These are phyloP conservation scores for Xylaria castorea DNA, from an alignment of 495 filamentous ascomycete species.

Conservation along the genomic window DNA sequence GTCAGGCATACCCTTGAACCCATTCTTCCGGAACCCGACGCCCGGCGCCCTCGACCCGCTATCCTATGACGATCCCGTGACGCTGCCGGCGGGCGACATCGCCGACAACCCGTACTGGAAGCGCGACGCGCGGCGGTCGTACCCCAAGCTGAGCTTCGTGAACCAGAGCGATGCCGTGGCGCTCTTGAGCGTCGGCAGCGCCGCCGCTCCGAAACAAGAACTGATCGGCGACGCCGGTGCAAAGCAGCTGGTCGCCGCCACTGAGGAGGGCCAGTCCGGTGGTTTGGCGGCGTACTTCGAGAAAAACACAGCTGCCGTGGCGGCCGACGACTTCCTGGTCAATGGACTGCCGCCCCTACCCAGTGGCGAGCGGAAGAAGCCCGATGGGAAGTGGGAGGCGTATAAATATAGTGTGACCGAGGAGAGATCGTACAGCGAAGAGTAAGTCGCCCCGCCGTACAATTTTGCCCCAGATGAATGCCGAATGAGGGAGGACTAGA, in stretches of 20 bases:
- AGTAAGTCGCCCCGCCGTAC: conserved; percentile 53
- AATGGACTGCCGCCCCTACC: conserved; percentile 86
- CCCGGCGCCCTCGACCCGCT: conserved; percentile 80
- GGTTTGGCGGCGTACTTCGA: conserved; percentile 75
- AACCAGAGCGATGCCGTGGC: conserved; percentile 85
- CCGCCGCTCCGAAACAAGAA: conserved; percentile 78
- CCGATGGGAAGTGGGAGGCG: conserved; percentile 54
- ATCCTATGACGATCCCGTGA: conserved; percentile 87
- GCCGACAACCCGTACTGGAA: conserved; percentile 99
- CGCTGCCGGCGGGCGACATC: conserved; percentile 88
- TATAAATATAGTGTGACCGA: conserved; percentile 62
- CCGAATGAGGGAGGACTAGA: not conserved
- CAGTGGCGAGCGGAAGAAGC: conserved; percentile 61
- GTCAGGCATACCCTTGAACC: conserved; percentile 89
- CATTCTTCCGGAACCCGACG: conserved; percentile 86
- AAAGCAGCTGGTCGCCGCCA: conserved; percentile 81
- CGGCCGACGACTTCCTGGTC: conserved; percentile 68
- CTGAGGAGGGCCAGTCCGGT: conserved; percentile 74
- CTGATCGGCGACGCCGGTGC: conserved; percentile 82
- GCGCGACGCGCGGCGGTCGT: conserved; percentile 84
- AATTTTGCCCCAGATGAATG: not conserved
- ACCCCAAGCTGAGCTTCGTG: conserved; percentile 82
- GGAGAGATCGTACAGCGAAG: conserved; percentile 62
- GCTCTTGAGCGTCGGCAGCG: conserved; percentile 84
- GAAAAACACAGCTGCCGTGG: conserved; percentile 65